Conservation (phyloP, 768 basidiomycete species). For the Xerocomellus chrysenteron region DNA sequence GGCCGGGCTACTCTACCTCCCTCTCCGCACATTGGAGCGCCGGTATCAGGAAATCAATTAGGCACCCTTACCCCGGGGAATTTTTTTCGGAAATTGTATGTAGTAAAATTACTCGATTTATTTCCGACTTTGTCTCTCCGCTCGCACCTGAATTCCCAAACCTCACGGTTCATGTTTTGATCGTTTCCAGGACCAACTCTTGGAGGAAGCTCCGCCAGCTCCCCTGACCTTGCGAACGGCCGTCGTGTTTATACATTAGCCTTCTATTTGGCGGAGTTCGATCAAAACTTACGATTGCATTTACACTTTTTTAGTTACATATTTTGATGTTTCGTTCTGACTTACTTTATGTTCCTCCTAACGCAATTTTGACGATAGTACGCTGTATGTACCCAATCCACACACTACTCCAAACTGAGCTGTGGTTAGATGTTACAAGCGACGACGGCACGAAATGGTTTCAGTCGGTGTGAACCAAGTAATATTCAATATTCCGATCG, state of each 20-base stretch:
- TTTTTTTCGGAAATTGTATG: conserved; percentile 5
- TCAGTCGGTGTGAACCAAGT: not conserved
- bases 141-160: not conserved
- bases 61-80: not conserved
- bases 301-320: not conserved
- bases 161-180: conserved; percentile 8
- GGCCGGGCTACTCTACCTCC: conserved; percentile 49
- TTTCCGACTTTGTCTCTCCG: not conserved
- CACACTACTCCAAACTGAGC: not conserved
- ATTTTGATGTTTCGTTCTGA: not conserved
- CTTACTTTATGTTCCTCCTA: not conserved
- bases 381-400: conserved; percentile 1
- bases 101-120: conserved; percentile 8
- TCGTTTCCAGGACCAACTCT: conserved; percentile 20
- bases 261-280: not conserved
- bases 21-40: conserved; percentile 52
- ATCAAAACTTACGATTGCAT: conserved; percentile 5
- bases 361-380: not conserved
- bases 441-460: not conserved
- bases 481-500: not conserved
- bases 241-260: not conserved
- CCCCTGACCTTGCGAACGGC: not conserved
- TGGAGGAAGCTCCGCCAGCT: conserved; percentile 1
- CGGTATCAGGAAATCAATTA: conserved; percentile 29
- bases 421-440: not conserved